A percentile compares a stretch with the other conserved stretches of the same genome.
Conservation (phyloP, 169 alveolate genomes). For the Perkinsus marinus region DNA sequence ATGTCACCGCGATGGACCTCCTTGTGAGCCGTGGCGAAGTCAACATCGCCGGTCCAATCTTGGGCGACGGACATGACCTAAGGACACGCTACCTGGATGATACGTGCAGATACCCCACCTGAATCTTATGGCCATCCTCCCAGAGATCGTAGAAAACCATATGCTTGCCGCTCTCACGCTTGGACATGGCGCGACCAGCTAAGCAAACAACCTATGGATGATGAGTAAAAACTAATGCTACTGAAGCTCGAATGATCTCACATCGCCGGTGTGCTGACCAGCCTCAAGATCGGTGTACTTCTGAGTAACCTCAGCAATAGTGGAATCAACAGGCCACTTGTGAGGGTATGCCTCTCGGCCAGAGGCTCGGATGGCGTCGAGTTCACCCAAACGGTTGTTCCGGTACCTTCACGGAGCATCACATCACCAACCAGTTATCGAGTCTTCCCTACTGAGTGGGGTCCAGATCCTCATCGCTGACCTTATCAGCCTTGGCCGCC, state of each 20-base stretch:
- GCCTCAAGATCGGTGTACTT: constrained; percentile 44
- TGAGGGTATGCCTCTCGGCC: constrained; percentile 71
- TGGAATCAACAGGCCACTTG: constrained; percentile 60
- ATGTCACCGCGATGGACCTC: constrained; percentile 72
- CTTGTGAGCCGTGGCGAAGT: constrained; percentile 44
- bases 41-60: constrained; percentile 30
- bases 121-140: constrained; percentile 68
- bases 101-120: constrained; percentile 53
- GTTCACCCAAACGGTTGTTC: constrained; percentile 24
- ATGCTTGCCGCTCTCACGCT: constrained; percentile 67
- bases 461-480: constrained; percentile 32
- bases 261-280: constrained; percentile 48
- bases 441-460: constrained; percentile 15
- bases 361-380: constrained; percentile 26
- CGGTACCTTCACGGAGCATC: constrained; percentile 7
- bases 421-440: neutral
- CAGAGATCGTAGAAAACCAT: constrained; percentile 72
- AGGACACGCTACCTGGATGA: constrained; percentile 19
- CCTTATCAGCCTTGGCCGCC: neutral
- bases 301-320: constrained; percentile 34
- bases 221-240: neutral
- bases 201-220: constrained; percentile 7
- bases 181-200: constrained; percentile 72
- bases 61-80: constrained; percentile 27
- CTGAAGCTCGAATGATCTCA: neutral